Percentiles rank a stretch among this genome's conserved stretches.
Evolutionary conservation across 1,139 yeast genomes (phyloP).

Genomic region (Yarrowia galli): DNA sequence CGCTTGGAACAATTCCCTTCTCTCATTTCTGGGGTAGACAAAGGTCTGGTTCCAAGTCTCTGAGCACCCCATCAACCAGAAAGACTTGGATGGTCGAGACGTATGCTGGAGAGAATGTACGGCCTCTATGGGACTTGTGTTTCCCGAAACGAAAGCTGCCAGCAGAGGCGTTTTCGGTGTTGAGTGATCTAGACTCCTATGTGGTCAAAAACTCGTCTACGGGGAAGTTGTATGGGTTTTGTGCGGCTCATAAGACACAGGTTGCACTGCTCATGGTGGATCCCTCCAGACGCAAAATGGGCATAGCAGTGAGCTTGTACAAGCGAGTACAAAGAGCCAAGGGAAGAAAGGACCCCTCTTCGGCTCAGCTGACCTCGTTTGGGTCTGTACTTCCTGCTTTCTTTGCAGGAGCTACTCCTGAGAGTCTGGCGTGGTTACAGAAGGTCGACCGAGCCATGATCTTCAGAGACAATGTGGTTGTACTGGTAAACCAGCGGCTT

Average conservation of each 20-base stretch:
- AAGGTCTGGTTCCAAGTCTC: constrained; percentile 41
- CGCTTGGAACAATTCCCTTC: constrained; percentile 68
- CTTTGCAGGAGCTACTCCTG: constrained; percentile 53
- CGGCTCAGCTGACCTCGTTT: constrained; percentile 56
- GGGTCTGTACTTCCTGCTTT: constrained; percentile 65
- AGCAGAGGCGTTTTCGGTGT: constrained; percentile 42
- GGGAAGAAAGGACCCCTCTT: constrained; percentile 58
- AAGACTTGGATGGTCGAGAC: constrained; percentile 32
- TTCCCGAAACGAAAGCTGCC: constrained; percentile 27
- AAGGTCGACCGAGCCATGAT: constrained; percentile 30
- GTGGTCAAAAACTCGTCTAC: constrained; percentile 67
- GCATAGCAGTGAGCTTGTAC: constrained; percentile 66
- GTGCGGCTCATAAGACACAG: constrained; percentile 62
- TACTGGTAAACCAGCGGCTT: constrained; percentile 12
- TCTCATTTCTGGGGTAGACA: constrained; percentile 47
- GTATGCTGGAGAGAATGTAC: constrained; percentile 13
- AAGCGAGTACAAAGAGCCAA: constrained; percentile 59
- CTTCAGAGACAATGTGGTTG: constrained; percentile 22
- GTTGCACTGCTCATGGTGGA: constrained; percentile 57
- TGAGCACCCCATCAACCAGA: constrained; percentile 10
- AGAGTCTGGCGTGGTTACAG: constrained; percentile 35
- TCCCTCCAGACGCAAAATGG: constrained; percentile 62
- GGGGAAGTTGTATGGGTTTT: constrained; percentile 63
- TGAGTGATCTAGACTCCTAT: constrained; percentile 49
- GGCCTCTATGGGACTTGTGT: constrained; percentile 24